A percentile compares a stretch with the other conserved stretches of the same genome.
Evolutionary conservation across 768 basidiomycete genomes (phyloP).

Genomic region (Brasilioporus rufonigricans): DNA sequence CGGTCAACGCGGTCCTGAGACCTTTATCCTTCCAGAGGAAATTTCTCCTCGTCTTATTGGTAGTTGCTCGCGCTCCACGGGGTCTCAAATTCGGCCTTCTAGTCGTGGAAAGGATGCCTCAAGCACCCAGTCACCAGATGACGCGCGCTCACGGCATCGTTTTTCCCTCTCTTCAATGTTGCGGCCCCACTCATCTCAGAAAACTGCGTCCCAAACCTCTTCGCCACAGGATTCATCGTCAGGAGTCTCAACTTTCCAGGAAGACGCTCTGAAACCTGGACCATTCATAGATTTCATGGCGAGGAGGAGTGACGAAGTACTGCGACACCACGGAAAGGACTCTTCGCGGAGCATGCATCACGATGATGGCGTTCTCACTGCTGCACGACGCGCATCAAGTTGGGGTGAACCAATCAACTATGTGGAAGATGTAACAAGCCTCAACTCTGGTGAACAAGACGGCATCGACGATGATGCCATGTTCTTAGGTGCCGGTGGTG

Average conservation of each 20-base stretch:
- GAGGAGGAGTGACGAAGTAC: constrained; percentile 47
- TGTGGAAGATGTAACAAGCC: constrained; percentile 41
- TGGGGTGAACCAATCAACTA: constrained; percentile 53
- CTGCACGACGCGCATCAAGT: constrained; percentile 60
- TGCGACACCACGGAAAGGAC: constrained; percentile 30
- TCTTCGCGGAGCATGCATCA: constrained; percentile 25
- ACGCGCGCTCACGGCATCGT: constrained; percentile 25
- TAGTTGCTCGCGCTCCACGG: constrained; percentile 19
- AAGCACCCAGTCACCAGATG: constrained; percentile 21
- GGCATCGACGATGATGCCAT: constrained; percentile 51
- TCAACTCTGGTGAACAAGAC: constrained; percentile 46
- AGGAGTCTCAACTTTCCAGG: constrained; percentile 29
- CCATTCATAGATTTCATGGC: constrained; percentile 22
- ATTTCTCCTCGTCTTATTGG: constrained; percentile 3
- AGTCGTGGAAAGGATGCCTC: constrained; percentile 23
- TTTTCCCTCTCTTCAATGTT: constrained; percentile 33
- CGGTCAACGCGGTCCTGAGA: constrained; percentile 31
- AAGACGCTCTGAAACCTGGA: constrained; percentile 15
- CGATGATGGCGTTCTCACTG: constrained; percentile 33
- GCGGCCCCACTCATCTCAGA: constrained; percentile 21
- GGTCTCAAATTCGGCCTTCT: constrained; percentile 26
- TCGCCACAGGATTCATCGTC: constrained; percentile 34
- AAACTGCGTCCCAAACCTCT: constrained; percentile 26
- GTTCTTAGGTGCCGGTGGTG: constrained; percentile 51
- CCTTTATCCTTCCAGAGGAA: constrained; percentile 25